Evolutionary conservation across 441 rosid species (phyloP).

Genomic region (Daphne laureola): DNA sequence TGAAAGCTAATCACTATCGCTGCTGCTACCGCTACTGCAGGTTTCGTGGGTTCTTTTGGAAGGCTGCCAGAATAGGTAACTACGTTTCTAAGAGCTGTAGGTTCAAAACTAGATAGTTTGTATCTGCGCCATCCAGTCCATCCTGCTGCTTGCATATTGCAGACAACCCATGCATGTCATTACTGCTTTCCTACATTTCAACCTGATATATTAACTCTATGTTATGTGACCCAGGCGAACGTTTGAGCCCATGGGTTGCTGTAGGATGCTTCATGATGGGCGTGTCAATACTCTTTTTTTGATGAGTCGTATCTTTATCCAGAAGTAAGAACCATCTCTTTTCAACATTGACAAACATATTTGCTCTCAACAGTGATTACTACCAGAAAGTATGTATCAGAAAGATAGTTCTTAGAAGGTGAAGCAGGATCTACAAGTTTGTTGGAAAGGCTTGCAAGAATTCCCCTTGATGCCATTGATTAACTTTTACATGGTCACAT

Average conservation of each 20-base stretch:
- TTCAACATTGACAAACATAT: constrained; percentile 11
- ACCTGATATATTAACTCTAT: constrained; percentile 7
- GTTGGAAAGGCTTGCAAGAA: constrained; percentile 11
- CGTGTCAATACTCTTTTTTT: constrained; percentile 62
- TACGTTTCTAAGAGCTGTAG: not conserved
- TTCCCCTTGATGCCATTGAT: constrained; percentile 4
- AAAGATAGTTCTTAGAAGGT: constrained; percentile 12
- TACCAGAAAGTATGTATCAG: constrained; percentile 10
- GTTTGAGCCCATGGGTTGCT: constrained; percentile 91
- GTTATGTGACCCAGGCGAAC: constrained; percentile 56
- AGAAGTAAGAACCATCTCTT: constrained; percentile 20
- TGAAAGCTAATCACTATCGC: too few species aligned
- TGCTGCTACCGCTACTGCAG: constrained; percentile 24
- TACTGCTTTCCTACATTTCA: constrained; percentile 1
- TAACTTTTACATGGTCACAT: not conserved
- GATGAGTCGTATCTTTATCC: constrained; percentile 13
- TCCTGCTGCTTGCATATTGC: too few species aligned
- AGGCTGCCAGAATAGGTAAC: constrained; percentile 94
- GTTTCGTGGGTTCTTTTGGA: constrained; percentile 94
- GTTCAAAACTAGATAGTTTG: too few species aligned
- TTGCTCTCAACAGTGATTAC: constrained; percentile 8
- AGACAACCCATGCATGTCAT: too few species aligned
- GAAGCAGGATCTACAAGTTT: constrained; percentile 8
- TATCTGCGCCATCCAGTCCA: too few species aligned
- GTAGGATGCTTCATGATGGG: constrained; percentile 85